phyloP scores from a whole-genome alignment of 257 asterid genomes.

The Haberlea rhodopensis region DNA sequence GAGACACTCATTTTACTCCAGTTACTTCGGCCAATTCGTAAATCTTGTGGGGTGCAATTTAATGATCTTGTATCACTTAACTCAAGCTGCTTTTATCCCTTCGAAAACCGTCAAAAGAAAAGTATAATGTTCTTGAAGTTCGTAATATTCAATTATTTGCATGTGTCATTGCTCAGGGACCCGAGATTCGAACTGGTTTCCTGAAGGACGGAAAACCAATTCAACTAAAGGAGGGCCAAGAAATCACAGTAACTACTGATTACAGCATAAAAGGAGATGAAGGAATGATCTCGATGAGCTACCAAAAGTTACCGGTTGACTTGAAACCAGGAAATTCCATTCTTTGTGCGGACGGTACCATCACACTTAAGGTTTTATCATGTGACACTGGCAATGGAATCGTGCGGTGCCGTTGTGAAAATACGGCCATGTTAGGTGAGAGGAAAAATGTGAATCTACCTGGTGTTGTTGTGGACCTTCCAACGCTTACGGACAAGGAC shows the following conservation, averaged over 20 bases:
- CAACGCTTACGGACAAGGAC: slow-evolving; percentile 87
- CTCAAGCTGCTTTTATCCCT: background rate
- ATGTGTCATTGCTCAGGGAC: slow-evolving; percentile 50
- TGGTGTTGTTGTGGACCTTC: slow-evolving; percentile 85
- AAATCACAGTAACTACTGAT: slow-evolving; percentile 69
- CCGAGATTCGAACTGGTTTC: slow-evolving; percentile 88
- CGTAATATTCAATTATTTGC: slow-evolving; percentile 16
- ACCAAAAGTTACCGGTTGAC: slow-evolving; percentile 63
- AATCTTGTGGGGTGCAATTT: background rate
- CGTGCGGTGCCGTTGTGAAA: slow-evolving; percentile 73
- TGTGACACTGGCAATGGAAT: slow-evolving; percentile 63
- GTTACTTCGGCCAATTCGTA: background rate
- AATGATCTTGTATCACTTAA: slow-evolving; percentile 6
- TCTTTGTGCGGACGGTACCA: slow-evolving; percentile 80
- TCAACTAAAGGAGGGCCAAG: slow-evolving; percentile 73
- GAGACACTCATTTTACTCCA: background rate
- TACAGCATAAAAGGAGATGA: slow-evolving; percentile 73
- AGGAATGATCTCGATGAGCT: slow-evolving; percentile 67
- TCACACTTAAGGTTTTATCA: slow-evolving; percentile 64
- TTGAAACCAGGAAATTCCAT: slow-evolving; percentile 70
- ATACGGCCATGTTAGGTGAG: slow-evolving; percentile 79
- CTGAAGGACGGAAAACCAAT: slow-evolving; percentile 67
- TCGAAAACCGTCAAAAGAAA: background rate
- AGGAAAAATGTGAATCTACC: slow-evolving; percentile 83
- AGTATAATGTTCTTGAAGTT: background rate